These are phyloP conservation scores for Globisporangium carolinianum DNA, from an alignment of 352 stramenopile species.

Conservation along the genomic window DNA sequence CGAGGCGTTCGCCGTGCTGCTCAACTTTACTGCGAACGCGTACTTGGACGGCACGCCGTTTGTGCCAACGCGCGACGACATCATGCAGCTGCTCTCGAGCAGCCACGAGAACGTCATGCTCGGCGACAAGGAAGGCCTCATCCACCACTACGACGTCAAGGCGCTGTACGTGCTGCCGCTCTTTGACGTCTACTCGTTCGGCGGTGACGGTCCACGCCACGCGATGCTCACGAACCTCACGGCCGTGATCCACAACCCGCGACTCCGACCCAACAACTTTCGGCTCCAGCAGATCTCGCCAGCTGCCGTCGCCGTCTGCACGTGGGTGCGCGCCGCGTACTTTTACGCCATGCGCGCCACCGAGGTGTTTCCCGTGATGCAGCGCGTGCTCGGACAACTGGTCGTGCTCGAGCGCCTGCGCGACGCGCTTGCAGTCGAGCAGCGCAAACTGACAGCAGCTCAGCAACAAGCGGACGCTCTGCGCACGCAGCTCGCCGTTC, in stretches of 20 bases:
- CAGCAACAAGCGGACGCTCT: conserved; percentile 13
- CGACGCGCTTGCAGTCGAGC: conserved; percentile 20
- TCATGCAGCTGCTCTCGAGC: conserved; percentile 61
- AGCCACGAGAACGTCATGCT: conserved; percentile 77
- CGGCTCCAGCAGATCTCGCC: conserved; percentile 54
- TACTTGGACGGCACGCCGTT: conserved; percentile 36
- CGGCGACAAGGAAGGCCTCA: conserved; percentile 73
- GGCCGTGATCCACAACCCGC: conserved; percentile 65
- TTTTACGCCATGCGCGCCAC: conserved; percentile 59
- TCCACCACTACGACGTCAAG: conserved; percentile 74
- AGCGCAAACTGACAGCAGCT: conserved; percentile 17
- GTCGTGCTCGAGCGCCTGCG: conserved; percentile 47
- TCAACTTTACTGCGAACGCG: conserved; percentile 72
- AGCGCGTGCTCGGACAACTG: conserved; percentile 45
- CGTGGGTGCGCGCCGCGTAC: conserved; percentile 68
- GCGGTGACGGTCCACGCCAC: conserved; percentile 45
- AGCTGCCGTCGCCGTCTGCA: conserved; percentile 48
- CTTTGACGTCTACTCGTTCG: conserved; percentile 79
- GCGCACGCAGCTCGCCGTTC: conserved; percentile 12
- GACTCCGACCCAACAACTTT: conserved; percentile 56
- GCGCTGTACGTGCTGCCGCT: conserved; percentile 72
- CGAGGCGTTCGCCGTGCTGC: conserved; percentile 55
- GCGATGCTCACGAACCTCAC: conserved; percentile 56
- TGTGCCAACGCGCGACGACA: conserved; percentile 45
- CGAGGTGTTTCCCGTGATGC: conserved; percentile 60